Evolutionary conservation across 73 alveolate genomes (phyloP).

Genomic region (Tetrahymena elliotti): DNA sequence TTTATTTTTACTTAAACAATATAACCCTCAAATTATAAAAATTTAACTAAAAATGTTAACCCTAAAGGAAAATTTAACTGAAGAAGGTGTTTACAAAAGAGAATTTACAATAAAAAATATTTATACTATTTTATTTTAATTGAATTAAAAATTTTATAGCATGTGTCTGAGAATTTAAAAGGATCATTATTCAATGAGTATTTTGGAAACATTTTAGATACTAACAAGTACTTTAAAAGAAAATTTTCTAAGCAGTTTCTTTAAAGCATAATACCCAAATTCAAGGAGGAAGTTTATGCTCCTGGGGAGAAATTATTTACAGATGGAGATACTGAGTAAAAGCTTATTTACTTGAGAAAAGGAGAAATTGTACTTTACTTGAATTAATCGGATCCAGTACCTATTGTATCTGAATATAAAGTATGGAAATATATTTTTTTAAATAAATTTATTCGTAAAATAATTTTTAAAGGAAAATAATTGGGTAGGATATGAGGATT

Average conservation of each 20-base stretch:
- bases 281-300: neutral
- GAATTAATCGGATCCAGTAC: neutral
- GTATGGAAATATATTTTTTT: neutral
- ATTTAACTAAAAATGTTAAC: too few relatives aligned
- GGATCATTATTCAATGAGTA: neutral
- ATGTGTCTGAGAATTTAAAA: neutral
- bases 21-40: too few relatives aligned
- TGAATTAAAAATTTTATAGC: neutral
- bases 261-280: neutral
- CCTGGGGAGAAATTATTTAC: neutral
- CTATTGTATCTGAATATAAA: neutral
- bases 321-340: neutral
- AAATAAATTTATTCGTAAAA: too few relatives aligned
- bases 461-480: neutral
- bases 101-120: too few relatives aligned
- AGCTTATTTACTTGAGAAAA: neutral
- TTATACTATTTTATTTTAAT: too few relatives aligned
- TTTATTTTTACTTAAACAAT: too few relatives aligned
- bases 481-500: neutral
- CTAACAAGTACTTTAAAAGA: neutral
- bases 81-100: too few relatives aligned
- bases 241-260: neutral
- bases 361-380: neutral
- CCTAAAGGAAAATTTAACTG: too few relatives aligned
- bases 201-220: neutral